A percentile compares a stretch with the other conserved stretches of the same genome.
Conservation (phyloP, 2,329 filamentous ascomycete genomes). For the Fusarium acutatum region DNA sequence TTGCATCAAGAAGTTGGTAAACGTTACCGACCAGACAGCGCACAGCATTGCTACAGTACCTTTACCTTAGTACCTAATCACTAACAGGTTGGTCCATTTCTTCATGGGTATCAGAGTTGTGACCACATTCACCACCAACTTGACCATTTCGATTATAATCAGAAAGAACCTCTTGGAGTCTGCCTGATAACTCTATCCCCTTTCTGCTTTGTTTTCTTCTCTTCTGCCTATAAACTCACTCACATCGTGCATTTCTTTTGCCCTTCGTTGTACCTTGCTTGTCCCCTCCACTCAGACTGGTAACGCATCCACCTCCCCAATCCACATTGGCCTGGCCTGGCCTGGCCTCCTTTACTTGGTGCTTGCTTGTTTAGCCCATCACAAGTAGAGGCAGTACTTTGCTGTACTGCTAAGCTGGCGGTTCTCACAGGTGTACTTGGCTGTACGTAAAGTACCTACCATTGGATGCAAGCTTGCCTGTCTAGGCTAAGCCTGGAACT, state of each 20-base stretch:
- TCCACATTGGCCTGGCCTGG: conserved; percentile 5
- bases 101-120: not conserved
- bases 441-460: conserved; percentile 6
- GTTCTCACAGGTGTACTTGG: conserved; percentile 8
- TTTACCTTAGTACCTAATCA: not conserved
- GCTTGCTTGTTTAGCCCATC: conserved; percentile 17
- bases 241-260: not conserved
- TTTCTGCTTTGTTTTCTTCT: not conserved
- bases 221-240: not conserved
- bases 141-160: not conserved
- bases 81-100: conserved; percentile 4
- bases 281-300: conserved; percentile 10
- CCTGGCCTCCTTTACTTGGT: conserved; percentile 6
- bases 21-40: not conserved
- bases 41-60: not conserved
- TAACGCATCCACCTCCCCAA: conserved; percentile 14
- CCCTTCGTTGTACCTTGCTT: not conserved
- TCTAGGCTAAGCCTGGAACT: conserved; percentile 21
- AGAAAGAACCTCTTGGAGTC: not conserved
- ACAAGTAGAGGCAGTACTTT: not conserved
- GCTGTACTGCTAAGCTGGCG: not conserved
- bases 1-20: conserved; percentile 4
- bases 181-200: not conserved
- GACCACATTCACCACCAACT: not conserved
- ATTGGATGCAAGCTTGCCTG: not conserved